These are phyloP conservation scores for Sindora glabra DNA, from an alignment of 306 rosid species.

Conservation along the genomic window DNA sequence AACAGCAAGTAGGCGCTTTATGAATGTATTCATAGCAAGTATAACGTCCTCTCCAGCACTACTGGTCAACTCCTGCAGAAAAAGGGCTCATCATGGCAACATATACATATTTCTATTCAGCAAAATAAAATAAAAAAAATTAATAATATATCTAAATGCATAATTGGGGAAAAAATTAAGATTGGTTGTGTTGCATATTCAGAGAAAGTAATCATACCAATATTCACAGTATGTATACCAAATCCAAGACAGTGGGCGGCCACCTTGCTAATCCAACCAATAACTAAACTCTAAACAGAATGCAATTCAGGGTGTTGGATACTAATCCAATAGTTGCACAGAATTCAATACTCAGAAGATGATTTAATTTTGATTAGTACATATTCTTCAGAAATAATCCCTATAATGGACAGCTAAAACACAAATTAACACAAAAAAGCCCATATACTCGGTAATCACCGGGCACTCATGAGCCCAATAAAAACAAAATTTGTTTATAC, in stretches of 20 bases:
- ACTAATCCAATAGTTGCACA: not conserved
- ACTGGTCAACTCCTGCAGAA: slow-evolving; percentile 72
- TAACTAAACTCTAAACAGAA: slow-evolving; percentile 3
- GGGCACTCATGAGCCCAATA: not conserved
- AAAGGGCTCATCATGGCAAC: not conserved
- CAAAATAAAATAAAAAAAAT: too few relatives aligned
- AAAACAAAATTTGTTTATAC: not conserved
- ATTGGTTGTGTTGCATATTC: not conserved
- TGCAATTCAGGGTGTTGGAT: not conserved
- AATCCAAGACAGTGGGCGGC: not conserved
- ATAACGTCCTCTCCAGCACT: slow-evolving; percentile 96
- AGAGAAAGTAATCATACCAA: not conserved
- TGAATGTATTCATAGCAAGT: slow-evolving; percentile 89
- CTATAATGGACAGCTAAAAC: slow-evolving; percentile 1
- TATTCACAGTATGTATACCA: slow-evolving; percentile 8
- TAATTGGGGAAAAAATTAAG: not conserved
- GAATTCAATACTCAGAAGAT: not conserved
- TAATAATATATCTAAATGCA: not conserved
- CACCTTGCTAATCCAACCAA: not conserved
- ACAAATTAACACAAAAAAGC: not conserved
- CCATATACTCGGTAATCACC: not conserved
- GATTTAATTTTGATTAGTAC: not conserved
- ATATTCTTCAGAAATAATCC: not conserved
- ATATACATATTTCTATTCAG: not conserved
- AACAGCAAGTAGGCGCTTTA: slow-evolving; percentile 86